Evolutionary conservation across 2,329 filamentous ascomycete genomes (phyloP), one percentile per base, ranked within the genome.

Genomic region (Graphilbum ipis-grandicollis): DNA sequence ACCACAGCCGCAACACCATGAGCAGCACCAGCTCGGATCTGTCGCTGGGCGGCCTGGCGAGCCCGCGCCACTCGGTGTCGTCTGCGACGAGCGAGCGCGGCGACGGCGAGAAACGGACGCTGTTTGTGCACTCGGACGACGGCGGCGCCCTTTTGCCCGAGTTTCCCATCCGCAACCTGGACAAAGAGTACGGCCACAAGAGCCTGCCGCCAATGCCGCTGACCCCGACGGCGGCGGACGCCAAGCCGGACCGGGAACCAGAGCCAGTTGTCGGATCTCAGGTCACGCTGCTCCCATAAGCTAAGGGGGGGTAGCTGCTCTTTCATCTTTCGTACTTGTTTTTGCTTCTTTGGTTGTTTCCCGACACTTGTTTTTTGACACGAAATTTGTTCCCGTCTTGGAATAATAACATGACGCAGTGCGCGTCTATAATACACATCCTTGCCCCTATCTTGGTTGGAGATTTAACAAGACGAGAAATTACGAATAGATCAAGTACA

Each of bases 11-110:
- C 37, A 46, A 46, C 39, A 47, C 44, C 9, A 42, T 41, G 42
- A 47, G 43, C 41, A 48, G 46, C 41, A 47, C 38, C 7, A 43
- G 38, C 8, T 46, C 43, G 13, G 39, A 44, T n/a, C 28, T 30
- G 3, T 44, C 43, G n/a, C 44, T 39, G 18, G 34, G 35, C 25
- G 33, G 28, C 23, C 13, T 31, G 15, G 21, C 17, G 21, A 42
- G 37, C 10, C 37, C 35, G 35, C 44, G 41, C 35, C 42, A 43
- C 38, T 45, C 43, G 5, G 21, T 44, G 14, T 44, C 45, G 31
- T 44, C 43, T 17, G 34, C 39, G n/a, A 38, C 41, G 37, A 43
- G 41, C 9, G 37, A 36, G 23, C 19, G 17, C 19, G 41, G 41
- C 36, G 39, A 41, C 25, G 34, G 19, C n/a, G 37, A 37, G 18